These are phyloP conservation scores for Acmispon strigosus DNA, from an alignment of 306 rosid genomes.

Conservation along the genomic window DNA sequence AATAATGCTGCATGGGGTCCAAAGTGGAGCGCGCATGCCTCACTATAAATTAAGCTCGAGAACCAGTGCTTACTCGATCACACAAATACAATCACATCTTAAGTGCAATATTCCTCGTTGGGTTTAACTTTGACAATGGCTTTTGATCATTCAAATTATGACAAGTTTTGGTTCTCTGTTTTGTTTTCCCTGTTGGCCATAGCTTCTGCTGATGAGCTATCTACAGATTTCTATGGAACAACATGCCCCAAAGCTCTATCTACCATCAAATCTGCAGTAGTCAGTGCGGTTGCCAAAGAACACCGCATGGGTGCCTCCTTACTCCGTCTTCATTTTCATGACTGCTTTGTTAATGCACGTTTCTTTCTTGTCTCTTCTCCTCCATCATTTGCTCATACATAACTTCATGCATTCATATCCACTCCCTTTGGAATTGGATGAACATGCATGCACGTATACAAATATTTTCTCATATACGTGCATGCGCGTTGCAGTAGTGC, in stretches of 20 bases:
- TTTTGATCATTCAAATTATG: not conserved
- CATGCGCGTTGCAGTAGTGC: too few species aligned
- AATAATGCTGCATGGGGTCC: not conserved
- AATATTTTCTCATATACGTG: too few species aligned
- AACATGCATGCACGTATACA: not conserved
- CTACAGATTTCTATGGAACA: constrained; percentile 33
- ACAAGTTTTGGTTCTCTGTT: constrained; percentile 20
- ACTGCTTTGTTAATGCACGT: constrained; percentile 53
- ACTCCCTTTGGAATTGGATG: not conserved
- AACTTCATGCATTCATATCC: not conserved
- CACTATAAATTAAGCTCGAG: constrained; percentile 29
- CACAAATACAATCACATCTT: not conserved
- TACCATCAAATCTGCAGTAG: constrained; percentile 35
- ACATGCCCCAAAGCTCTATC: constrained; percentile 47
- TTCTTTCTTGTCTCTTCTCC: not conserved
- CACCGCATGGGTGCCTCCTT: constrained; percentile 66
- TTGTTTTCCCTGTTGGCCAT: constrained; percentile 16
- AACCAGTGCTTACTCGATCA: not conserved
- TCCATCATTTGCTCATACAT: not conserved
- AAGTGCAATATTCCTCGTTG: not conserved
- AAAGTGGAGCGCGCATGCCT: constrained; percentile 18
- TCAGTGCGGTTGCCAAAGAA: constrained; percentile 46
- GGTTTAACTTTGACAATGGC: constrained; percentile 23
- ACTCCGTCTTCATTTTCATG: constrained; percentile 65
- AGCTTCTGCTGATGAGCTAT: constrained; percentile 30